Evolutionary conservation across 2,329 filamentous ascomycete genomes (phyloP).

Genomic region (Scedosporium aurantiacum): DNA sequence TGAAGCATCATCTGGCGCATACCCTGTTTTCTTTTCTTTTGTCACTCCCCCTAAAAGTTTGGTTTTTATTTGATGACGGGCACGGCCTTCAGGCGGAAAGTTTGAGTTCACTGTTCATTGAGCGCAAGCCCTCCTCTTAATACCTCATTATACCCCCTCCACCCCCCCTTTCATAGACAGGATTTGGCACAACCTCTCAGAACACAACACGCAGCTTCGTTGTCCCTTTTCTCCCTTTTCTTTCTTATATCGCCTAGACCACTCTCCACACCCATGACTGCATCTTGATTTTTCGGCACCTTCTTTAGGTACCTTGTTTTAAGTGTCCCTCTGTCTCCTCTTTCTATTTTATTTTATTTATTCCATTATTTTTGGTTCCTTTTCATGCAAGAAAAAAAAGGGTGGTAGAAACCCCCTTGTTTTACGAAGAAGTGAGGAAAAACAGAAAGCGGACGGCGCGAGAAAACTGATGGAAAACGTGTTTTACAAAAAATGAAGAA

Average conservation of each 20-base stretch:
- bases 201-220: not conserved
- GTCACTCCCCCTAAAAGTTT: not conserved
- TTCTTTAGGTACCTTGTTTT: not conserved
- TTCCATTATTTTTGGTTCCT: not conserved
- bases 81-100: not conserved
- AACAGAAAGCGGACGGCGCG: not conserved
- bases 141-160: not conserved
- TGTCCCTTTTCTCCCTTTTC: not conserved
- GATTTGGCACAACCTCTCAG: not conserved
- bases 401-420: too few relatives aligned
- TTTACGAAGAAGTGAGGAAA: conserved; percentile 1
- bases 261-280: not conserved
- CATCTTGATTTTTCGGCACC: not conserved
- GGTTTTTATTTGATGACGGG: not conserved
- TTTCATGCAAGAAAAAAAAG: not conserved
- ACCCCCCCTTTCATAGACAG: not conserved
- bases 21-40: not conserved
- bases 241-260: not conserved
- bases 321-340: not conserved
- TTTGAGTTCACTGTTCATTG: not conserved
- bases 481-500: not conserved
- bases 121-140: not conserved
- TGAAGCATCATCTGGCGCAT: not conserved
- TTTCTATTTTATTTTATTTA: conserved; percentile 5
- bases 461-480: not conserved